A percentile compares a stretch with the other conserved stretches of the same genome.
These are phyloP conservation scores for Isoetes taiwanensis DNA, from an alignment of 75 land plant genomes.

Conservation along the genomic window DNA sequence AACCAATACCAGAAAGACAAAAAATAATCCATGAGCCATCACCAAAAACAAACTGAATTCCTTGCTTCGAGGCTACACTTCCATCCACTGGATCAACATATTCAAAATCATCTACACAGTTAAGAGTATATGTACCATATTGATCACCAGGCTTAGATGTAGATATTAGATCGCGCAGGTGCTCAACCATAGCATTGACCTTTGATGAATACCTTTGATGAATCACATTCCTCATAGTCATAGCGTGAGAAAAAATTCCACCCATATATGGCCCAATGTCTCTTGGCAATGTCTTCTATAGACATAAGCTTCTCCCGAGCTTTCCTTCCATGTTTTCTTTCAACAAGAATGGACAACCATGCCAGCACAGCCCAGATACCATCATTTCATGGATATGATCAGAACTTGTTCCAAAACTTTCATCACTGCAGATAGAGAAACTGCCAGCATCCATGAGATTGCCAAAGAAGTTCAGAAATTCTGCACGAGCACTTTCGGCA, in stretches of 20 bases:
- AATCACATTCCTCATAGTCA: constrained; percentile 8
- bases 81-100: constrained; percentile 9
- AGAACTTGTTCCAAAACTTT: too few relatives aligned
- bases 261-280: constrained; percentile 1
- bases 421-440: too few relatives aligned
- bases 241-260: constrained; percentile 1
- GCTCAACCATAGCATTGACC: neutral
- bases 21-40: constrained; percentile 4
- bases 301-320: neutral
- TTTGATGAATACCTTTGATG: too few relatives aligned
- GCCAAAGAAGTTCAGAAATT: too few relatives aligned
- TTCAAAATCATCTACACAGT: neutral
- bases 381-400: too few relatives aligned
- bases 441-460: too few relatives aligned
- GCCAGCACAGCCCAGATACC: constrained; percentile 2
- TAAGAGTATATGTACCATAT: constrained; percentile 6
- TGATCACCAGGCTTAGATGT: neutral
- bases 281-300: neutral
- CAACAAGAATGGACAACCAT: neutral
- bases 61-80: constrained; percentile 3
- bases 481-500: too few relatives aligned
- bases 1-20: neutral
- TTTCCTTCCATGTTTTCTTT: constrained; percentile 2
- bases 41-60: constrained; percentile 2
- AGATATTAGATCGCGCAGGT: neutral